Evolutionary conservation across 2,329 filamentous ascomycete genomes (phyloP).

Genomic region (Beauveria pseudobassiana): DNA sequence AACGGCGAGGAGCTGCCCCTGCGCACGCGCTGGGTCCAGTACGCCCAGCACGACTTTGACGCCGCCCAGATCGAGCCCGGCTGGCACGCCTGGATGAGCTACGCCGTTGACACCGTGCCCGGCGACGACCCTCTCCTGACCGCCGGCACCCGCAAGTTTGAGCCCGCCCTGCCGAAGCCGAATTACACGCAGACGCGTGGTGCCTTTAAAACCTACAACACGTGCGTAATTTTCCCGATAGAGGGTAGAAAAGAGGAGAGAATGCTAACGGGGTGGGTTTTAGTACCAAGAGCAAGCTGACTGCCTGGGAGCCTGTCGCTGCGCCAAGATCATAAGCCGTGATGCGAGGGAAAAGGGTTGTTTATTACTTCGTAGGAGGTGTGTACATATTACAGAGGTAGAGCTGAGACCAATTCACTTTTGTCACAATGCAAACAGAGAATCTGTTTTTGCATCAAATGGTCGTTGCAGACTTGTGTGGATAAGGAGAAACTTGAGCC

Average conservation of each 20-base stretch:
- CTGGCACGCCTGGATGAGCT: constrained; percentile 98
- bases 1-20: constrained; percentile 93
- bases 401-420: not conserved
- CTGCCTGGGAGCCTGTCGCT: constrained; percentile 43
- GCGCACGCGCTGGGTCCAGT: constrained; percentile 95
- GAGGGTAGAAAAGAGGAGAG: not conserved
- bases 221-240: constrained; percentile 53
- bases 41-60: constrained; percentile 79
- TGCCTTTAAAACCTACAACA: constrained; percentile 90
- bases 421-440: not conserved
- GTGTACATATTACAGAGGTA: constrained; percentile 22
- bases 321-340: constrained; percentile 24
- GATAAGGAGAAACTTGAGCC: not conserved
- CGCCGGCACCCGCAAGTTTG: constrained; percentile 64
- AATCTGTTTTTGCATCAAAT: not conserved
- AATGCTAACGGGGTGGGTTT: constrained; percentile 17
- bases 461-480: not conserved
- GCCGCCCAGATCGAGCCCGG: constrained; percentile 83
- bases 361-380: not conserved
- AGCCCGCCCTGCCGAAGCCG: constrained; percentile 61
- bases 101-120: constrained; percentile 82
- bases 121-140: constrained; percentile 65
- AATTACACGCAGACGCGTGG: constrained; percentile 69
- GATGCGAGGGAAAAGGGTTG: too few relatives aligned
- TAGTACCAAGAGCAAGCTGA: constrained; percentile 48